Evolutionary conservation across 106 monocot genomes (phyloP).

Genomic region (Amphibolis antarctica): DNA sequence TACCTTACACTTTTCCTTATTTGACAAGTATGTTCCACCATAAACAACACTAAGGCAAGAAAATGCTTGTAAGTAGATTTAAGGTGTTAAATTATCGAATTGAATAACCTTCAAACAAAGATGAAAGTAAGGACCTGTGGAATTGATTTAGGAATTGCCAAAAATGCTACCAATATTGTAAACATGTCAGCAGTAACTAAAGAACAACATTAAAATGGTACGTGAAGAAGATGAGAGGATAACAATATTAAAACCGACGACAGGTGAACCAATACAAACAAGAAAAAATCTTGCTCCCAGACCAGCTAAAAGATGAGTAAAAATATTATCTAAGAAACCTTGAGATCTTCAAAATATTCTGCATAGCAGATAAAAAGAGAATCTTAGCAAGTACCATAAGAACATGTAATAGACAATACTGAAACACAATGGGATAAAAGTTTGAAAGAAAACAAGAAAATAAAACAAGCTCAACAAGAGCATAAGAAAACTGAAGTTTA

Average conservation of each 20-base stretch:
- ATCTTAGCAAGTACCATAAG: background rate
- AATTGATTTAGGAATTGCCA: too few relatives aligned
- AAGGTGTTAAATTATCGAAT: too few relatives aligned
- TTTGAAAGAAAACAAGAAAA: background rate
- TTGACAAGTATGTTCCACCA: too few relatives aligned
- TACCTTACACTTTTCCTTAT: too few relatives aligned
- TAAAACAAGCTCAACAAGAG: background rate
- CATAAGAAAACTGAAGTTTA: slow-evolving; percentile 2
- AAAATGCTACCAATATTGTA: too few relatives aligned
- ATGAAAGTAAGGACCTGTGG: too few relatives aligned
- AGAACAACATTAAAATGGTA: too few relatives aligned
- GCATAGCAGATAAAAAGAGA: slow-evolving; percentile 18
- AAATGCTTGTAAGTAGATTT: too few relatives aligned
- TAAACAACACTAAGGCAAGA: too few relatives aligned
- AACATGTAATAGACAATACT: background rate
- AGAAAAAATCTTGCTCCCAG: slow-evolving; percentile 83
- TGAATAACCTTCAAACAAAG: too few relatives aligned
- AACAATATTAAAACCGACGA: slow-evolving; percentile 12
- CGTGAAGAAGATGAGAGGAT: background rate
- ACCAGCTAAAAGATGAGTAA: slow-evolving; percentile 87
- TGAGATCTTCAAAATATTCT: slow-evolving; percentile 81
- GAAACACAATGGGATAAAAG: background rate
- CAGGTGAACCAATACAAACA: slow-evolving; percentile 91
- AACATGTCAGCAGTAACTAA: too few relatives aligned
- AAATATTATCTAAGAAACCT: slow-evolving; percentile 67